A percentile compares a stretch with the other conserved stretches of the same genome.
phyloP scores from a whole-genome alignment of 2,329 filamentous ascomycete genomes.

The Ramichloridium luteum region DNA sequence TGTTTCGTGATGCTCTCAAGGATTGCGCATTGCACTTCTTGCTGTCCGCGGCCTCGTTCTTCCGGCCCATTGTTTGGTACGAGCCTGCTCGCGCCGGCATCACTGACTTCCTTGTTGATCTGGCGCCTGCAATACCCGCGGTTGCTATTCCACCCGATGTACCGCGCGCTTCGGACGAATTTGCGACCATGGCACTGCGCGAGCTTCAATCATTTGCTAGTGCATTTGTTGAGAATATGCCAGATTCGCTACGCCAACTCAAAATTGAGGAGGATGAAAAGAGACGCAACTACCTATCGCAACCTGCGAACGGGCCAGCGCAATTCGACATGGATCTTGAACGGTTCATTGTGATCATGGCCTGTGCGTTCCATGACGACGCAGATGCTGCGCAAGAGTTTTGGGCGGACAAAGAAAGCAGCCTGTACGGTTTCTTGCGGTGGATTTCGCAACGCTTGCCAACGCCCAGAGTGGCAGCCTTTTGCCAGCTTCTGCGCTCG shows the following conservation, averaged over 20 bases:
- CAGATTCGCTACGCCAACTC: constrained; percentile 75
- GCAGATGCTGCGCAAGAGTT: constrained; percentile 77
- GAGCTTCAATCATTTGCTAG: constrained; percentile 82
- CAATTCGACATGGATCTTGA: constrained; percentile 53
- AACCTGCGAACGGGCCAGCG: constrained; percentile 15
- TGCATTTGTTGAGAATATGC: constrained; percentile 88
- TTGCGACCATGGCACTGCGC: constrained; percentile 61
- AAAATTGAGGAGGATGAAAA: constrained; percentile 86
- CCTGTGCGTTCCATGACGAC: constrained; percentile 78
- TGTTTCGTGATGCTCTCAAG: constrained; percentile 59
- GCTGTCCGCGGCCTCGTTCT: constrained; percentile 69
- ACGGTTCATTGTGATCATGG: constrained; percentile 81
- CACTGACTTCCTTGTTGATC: constrained; percentile 69
- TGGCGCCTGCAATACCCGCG: constrained; percentile 55
- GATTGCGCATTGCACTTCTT: constrained; percentile 91
- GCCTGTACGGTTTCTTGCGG: constrained; percentile 85
- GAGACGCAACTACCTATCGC: constrained; percentile 39
- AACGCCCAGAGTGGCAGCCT: constrained; percentile 88
- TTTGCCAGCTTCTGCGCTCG: constrained; percentile 89
- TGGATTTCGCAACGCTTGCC: constrained; percentile 95
- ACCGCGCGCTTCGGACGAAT: constrained; percentile 56
- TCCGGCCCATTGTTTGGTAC: constrained; percentile 71
- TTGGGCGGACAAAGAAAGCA: constrained; percentile 85
- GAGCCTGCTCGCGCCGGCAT: constrained; percentile 76
- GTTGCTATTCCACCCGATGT: constrained; percentile 33